Base-by-base conservation (phyloP, 2,329 filamentous ascomycete species). In the Sphaerostilbella broomeana region DNA sequence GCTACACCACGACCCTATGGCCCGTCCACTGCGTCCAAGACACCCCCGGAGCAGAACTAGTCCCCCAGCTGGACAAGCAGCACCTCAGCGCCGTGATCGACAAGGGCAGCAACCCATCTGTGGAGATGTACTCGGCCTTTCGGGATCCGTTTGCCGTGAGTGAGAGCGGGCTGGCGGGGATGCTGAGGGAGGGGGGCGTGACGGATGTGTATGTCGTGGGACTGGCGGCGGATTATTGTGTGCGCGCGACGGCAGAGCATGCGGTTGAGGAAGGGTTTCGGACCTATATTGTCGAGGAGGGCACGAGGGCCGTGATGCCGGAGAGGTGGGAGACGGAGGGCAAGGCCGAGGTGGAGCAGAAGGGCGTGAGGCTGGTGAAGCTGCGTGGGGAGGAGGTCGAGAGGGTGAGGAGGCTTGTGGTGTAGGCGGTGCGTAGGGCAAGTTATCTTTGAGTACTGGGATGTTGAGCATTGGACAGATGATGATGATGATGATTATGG, bases 111-210 rank as follows among this genome's bases (percentile, higher is more conserved):
- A 73, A 87, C 56, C 59, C 69, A 30, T 68, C 74, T 30, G 75
- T 95, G 2, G 92, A 98, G 63, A 95, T 95, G 84, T 97, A 95
- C 64, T 90, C 84, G 46, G 88, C 83, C 1, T 97, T 98, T 53
- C 81, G 82, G 45, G 85, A 89, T 56, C 84, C 86, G 0, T 90
- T 95, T 52, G 64, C 64, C 21, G 67, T 83, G 11, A 67, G 66
- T 18, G 77, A 81, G 52, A 81, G 75, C 52, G 79, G 80, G 11
- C 66, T 97, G 18, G 73, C 71, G 2, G 64, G 55, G 1, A 55
- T 68, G 33, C 59, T 98, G 50, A 70, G 60, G 36, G 68, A 67
- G 3, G 66, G 65, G 12, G 67, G 63, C 1, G 67, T 94, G 19
- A 87, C 84, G 5, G 75, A 94, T 58, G 85, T 95, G 5, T 95